Conservation (phyloP, 176 grass and related monocot genomes). For the maize (Zea mays) region DNA sequence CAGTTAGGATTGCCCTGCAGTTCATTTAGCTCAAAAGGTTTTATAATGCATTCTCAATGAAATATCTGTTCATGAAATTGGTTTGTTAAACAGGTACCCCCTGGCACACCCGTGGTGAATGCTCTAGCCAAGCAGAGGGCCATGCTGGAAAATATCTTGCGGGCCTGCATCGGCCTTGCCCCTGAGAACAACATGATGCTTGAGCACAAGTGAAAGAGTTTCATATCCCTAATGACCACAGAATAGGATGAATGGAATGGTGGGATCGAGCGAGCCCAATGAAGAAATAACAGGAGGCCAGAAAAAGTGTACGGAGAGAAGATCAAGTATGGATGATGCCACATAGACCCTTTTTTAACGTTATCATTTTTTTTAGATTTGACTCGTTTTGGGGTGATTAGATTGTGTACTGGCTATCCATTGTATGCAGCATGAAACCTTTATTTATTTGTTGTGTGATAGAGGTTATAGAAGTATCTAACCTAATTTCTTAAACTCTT, state of each 20-base stretch:
- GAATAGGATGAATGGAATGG: neutral
- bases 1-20: no score
- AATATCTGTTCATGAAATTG: neutral
- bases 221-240: neutral
- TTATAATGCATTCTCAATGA: no score
- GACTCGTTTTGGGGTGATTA: conserved; percentile 12
- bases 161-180: conserved; percentile 69
- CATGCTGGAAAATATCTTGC: conserved; percentile 86
- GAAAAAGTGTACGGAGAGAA: neutral
- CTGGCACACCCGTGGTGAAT: conserved; percentile 85
- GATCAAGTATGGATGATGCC: neutral
- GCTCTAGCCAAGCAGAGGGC: conserved; percentile 77
- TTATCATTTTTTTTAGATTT: neutral
- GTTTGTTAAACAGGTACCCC: conserved; percentile 61
- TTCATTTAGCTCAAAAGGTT: no score
- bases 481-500: conserved; percentile 30
- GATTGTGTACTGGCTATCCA: neutral
- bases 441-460: conserved; percentile 11
- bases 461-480: neutral
- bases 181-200: conserved; percentile 90
- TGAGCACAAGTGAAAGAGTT: conserved; percentile 69
- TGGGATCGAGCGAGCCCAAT: neutral
- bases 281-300: conserved; percentile 5
- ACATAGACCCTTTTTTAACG: neutral
- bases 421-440: neutral